Conservation (phyloP, 495 filamentous ascomycete species). For the Achaetomiella virescens region DNA sequence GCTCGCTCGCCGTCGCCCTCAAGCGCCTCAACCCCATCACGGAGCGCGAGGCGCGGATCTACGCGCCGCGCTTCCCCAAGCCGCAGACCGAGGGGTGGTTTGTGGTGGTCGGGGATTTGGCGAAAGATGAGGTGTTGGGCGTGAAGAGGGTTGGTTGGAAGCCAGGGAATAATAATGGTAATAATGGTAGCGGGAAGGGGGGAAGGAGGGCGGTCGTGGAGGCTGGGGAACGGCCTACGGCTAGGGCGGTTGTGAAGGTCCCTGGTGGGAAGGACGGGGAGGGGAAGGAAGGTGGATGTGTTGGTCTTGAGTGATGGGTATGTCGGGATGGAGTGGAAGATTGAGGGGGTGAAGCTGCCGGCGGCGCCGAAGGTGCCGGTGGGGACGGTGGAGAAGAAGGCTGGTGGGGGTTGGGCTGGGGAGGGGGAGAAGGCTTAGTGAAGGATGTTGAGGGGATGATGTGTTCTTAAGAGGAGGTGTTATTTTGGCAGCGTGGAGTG, state of each 20-base stretch:
- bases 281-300: constrained; percentile 56
- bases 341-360: constrained; percentile 21
- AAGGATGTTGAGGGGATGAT: not conserved
- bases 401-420: not conserved
- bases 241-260: constrained; percentile 57
- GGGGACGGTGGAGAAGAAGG: constrained; percentile 17
- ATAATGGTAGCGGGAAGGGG: not conserved
- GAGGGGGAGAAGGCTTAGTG: not conserved
- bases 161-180: constrained; percentile 14
- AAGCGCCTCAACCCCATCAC: constrained; percentile 59
- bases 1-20: constrained; percentile 56
- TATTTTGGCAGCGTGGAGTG: too few species aligned
- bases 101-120: constrained; percentile 60
- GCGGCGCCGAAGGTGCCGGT: constrained; percentile 13
- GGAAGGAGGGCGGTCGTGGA: constrained; percentile 16
- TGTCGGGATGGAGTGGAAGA: constrained; percentile 66
- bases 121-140: constrained; percentile 68
- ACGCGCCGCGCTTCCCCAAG: constrained; percentile 85
- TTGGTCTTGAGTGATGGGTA: constrained; percentile 79
- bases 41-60: constrained; percentile 63
- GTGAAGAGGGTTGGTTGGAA: constrained; percentile 80
- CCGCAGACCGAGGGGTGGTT: constrained; percentile 94
- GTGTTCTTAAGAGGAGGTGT: too few species aligned
- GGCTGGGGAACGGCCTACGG: constrained; percentile 34
- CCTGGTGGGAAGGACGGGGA: constrained; percentile 35